Conservation (phyloP, 306 rosid genomes). For the Corylus avellana region DNA sequence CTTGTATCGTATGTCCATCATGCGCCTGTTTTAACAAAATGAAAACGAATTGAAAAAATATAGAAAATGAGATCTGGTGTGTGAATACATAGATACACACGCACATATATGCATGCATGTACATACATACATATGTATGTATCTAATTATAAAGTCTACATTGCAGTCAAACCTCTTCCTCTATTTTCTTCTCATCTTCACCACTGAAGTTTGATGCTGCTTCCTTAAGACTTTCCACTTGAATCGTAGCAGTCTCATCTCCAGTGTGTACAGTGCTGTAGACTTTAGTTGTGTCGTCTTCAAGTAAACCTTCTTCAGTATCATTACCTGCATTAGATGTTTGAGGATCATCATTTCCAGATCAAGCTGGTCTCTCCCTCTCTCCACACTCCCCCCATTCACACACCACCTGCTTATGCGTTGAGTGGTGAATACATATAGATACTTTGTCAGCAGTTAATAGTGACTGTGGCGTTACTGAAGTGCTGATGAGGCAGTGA, state of each 20-base stretch:
- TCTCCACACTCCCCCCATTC: background rate
- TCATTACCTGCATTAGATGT: slow-evolving; percentile 13
- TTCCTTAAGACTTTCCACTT: slow-evolving; percentile 19
- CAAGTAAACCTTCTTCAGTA: slow-evolving; percentile 22
- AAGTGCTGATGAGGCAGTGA: background rate
- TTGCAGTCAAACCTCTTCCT: slow-evolving; percentile 30
- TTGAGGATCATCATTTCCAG: slow-evolving; percentile 23
- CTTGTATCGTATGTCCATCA: slow-evolving; percentile 17
- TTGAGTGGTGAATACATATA: background rate
- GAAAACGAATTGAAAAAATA: background rate
- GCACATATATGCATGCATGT: slow-evolving; percentile 1
- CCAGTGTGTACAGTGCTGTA: background rate
- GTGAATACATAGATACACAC: background rate
- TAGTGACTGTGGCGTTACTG: background rate
- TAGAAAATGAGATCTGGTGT: slow-evolving; percentile 5
- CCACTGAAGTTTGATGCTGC: slow-evolving; percentile 20
- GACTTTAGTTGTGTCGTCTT: slow-evolving; percentile 12
- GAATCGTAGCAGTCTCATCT: slow-evolving; percentile 18
- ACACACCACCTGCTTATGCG: background rate
- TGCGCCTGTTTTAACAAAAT: slow-evolving; percentile 27
- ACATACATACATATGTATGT: background rate
- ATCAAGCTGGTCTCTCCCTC: background rate
- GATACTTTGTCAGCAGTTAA: background rate
- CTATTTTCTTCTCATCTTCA: slow-evolving; percentile 12
- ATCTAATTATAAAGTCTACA: background rate